These are phyloP conservation scores for Extremus antarcticus DNA, from an alignment of 495 filamentous ascomycete genomes.

Conservation along the genomic window DNA sequence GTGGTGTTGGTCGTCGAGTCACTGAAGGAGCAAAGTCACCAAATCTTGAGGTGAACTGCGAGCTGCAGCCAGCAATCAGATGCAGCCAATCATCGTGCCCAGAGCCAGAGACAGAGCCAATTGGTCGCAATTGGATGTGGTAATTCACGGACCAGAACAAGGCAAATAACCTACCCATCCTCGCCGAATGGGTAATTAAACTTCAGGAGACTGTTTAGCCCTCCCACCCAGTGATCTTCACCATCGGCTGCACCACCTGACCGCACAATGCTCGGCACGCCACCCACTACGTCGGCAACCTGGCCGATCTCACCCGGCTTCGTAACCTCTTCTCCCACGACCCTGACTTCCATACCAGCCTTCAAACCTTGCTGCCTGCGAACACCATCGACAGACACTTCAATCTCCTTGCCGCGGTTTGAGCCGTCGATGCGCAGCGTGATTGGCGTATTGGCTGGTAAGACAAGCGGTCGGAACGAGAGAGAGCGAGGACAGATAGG, in stretches of 20 bases:
- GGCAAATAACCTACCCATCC: conserved; percentile 35
- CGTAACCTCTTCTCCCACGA: conserved; percentile 67
- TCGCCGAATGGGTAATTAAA: conserved; percentile 98
- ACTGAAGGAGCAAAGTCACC: no score
- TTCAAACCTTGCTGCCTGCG: conserved; percentile 56
- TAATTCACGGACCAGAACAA: no score
- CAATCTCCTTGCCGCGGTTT: conserved; percentile 72
- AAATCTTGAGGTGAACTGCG: no score
- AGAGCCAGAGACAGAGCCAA: no score
- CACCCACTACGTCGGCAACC: conserved; percentile 42
- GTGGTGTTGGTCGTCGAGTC: no score
- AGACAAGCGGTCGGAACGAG: conserved; percentile 80
- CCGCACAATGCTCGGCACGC: conserved; percentile 60
- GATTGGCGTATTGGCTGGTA: conserved; percentile 77
- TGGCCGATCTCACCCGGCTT: conserved; percentile 29
- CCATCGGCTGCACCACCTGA: conserved; percentile 24
- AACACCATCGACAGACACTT: conserved; percentile 81
- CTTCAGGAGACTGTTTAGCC: conserved; percentile 86
- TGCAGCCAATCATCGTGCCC: no score
- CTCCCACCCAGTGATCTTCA: conserved; percentile 91
- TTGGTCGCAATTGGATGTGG: no score
- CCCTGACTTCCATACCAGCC: conserved; percentile 77
- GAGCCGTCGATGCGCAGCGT: conserved; percentile 69
- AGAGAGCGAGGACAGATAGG: conserved; percentile 89
- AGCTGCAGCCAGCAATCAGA: no score